Conservation (phyloP, 495 filamentous ascomycete genomes). For the Glarea lozoyensis region DNA sequence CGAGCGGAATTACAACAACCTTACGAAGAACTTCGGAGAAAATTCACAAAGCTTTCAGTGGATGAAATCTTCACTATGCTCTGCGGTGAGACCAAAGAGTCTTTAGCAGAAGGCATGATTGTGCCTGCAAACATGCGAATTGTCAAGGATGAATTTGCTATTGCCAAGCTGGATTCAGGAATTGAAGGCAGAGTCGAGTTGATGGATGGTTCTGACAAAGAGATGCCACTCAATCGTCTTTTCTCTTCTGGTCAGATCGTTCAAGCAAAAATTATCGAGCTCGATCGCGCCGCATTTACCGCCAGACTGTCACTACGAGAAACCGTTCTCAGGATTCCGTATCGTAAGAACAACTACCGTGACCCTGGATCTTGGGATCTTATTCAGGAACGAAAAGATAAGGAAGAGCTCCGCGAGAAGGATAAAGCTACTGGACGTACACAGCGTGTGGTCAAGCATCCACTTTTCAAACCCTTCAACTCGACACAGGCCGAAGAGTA, state of each 20-base stretch:
- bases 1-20: constrained; percentile 85
- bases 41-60: constrained; percentile 57
- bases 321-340: constrained; percentile 63
- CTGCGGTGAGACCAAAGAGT: constrained; percentile 83
- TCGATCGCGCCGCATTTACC: constrained; percentile 74
- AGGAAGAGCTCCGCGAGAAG: constrained; percentile 67
- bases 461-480: constrained; percentile 89
- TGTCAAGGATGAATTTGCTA: constrained; percentile 83
- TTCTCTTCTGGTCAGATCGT: constrained; percentile 73
- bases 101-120: constrained; percentile 79
- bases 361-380: constrained; percentile 79
- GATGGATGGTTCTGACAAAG: constrained; percentile 32
- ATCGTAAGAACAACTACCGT: constrained; percentile 55
- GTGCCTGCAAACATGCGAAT: constrained; percentile 81
- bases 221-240: constrained; percentile 31
- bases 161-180: constrained; percentile 87
- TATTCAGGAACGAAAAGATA: constrained; percentile 66
- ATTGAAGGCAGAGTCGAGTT: constrained; percentile 74
- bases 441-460: constrained; percentile 93
- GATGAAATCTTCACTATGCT: constrained; percentile 96
- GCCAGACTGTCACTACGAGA: constrained; percentile 79
- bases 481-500: constrained; percentile 89
- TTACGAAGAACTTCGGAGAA: constrained; percentile 86
- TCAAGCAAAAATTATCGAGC: constrained; percentile 74
- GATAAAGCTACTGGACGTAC: constrained; percentile 73